These are phyloP conservation scores for Pythium scleroteichum DNA, from an alignment of 352 stramenopile species.

Conservation along the genomic window DNA sequence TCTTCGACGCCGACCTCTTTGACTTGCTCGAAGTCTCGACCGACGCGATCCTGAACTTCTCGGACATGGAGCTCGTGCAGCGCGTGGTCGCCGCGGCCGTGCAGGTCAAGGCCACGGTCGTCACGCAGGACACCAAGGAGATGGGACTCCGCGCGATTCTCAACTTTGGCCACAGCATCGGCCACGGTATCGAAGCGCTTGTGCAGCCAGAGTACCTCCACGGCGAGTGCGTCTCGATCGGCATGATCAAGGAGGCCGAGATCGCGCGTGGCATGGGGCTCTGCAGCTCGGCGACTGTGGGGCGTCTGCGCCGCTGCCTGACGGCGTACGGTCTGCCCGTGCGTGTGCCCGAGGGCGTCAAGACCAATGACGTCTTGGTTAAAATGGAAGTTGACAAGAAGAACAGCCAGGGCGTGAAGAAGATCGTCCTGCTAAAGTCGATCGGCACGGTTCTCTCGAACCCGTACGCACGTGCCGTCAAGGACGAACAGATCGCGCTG, in stretches of 20 bases:
- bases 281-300: constrained; percentile 70
- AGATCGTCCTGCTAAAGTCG: constrained; percentile 73
- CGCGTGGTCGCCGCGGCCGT: constrained; percentile 62
- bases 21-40: constrained; percentile 92
- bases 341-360: constrained; percentile 55
- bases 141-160: constrained; percentile 95
- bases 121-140: constrained; percentile 95
- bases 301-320: constrained; percentile 65
- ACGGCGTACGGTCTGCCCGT: constrained; percentile 72
- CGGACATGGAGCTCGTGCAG: constrained; percentile 69
- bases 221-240: constrained; percentile 96
- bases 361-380: constrained; percentile 60
- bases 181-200: constrained; percentile 97
- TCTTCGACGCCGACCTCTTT: constrained; percentile 94
- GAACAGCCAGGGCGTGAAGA: constrained; percentile 79
- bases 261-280: constrained; percentile 85
- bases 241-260: constrained; percentile 96
- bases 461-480: constrained; percentile 68
- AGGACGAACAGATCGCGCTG: constrained; percentile 73
- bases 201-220: constrained; percentile 96
- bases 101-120: constrained; percentile 95
- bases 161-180: constrained; percentile 99
- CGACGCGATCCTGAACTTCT: constrained; percentile 69
- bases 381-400: constrained; percentile 91
- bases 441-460: constrained; percentile 72